These are phyloP conservation scores for Capsella bursapastoris DNA, from an alignment of 345 rosid genomes.

Conservation along the genomic window DNA sequence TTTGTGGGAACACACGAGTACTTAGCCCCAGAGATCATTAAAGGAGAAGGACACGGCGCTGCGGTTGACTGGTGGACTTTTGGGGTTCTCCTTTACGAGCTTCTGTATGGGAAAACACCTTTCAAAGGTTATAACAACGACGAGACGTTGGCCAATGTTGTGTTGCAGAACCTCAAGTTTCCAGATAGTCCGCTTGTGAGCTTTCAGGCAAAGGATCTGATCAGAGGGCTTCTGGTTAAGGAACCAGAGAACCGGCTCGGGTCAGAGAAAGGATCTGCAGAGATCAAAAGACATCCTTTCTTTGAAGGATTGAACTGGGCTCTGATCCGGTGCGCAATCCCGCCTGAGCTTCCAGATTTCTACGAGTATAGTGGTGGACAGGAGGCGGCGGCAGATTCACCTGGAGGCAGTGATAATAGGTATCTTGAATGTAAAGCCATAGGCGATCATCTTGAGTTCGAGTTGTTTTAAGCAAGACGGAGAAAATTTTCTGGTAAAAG, in stretches of 20 bases:
- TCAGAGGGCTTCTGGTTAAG: constrained; percentile 77
- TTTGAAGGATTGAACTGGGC: constrained; percentile 97
- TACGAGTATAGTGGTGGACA: constrained; percentile 57
- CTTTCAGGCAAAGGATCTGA: constrained; percentile 87
- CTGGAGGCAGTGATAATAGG: constrained; percentile 50
- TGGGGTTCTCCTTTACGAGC: constrained; percentile 89
- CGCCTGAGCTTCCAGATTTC: constrained; percentile 79
- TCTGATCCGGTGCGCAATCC: constrained; percentile 82
- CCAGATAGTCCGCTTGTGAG: constrained; percentile 82
- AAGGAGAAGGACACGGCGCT: constrained; percentile 98
- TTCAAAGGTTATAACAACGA: constrained; percentile 91
- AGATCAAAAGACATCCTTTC: constrained; percentile 95
- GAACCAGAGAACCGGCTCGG: constrained; percentile 91
- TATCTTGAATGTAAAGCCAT: constrained; percentile 75
- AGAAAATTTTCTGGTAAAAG: background rate
- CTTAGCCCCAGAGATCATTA: constrained; percentile 96
- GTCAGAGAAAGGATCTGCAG: constrained; percentile 83
- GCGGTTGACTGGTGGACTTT: constrained; percentile 99
- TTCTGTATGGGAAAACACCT: constrained; percentile 86
- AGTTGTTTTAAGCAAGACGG: constrained; percentile 50
- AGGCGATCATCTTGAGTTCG: constrained; percentile 92
- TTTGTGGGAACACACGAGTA: constrained; percentile 98
- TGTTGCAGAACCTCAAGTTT: constrained; percentile 71
- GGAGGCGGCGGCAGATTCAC: constrained; percentile 36
- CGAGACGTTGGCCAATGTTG: constrained; percentile 82